phyloP scores from a whole-genome alignment of 768 basidiomycete genomes.

The Tulasnella sp. region DNA sequence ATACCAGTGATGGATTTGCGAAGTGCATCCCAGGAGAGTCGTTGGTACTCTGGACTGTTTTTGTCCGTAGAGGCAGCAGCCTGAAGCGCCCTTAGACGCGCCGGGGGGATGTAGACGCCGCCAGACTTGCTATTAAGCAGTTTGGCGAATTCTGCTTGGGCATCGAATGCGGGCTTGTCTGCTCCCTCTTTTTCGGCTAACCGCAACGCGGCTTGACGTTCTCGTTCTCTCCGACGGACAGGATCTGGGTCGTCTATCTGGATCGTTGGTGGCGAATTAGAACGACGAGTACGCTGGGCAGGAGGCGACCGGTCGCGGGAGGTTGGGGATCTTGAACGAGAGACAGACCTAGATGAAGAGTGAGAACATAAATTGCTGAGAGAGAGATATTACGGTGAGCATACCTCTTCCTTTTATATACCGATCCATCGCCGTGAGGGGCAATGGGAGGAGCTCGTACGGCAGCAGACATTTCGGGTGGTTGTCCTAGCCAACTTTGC shows the following conservation, averaged over 20 bases:
- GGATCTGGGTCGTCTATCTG: constrained; percentile 65
- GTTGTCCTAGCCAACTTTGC: constrained; percentile 11
- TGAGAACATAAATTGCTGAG: neutral
- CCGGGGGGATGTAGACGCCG: constrained; percentile 95
- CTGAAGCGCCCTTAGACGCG: constrained; percentile 80
- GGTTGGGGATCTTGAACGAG: constrained; percentile 8
- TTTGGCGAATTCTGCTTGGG: constrained; percentile 82
- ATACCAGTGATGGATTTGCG: constrained; percentile 98
- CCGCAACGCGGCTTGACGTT: constrained; percentile 62
- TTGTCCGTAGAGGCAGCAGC: constrained; percentile 73
- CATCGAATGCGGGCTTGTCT: constrained; percentile 40
- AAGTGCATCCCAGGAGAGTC: constrained; percentile 93
- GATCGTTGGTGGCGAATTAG: neutral
- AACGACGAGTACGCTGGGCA: constrained; percentile 11
- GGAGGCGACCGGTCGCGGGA: constrained; percentile 11
- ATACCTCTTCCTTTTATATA: constrained; percentile 14
- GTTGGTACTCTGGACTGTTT: constrained; percentile 76
- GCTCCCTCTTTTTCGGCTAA: constrained; percentile 49
- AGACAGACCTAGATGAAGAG: neutral
- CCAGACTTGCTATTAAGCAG: constrained; percentile 63
- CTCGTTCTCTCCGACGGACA: constrained; percentile 58
- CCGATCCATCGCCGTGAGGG: neutral
- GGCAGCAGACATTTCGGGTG: constrained; percentile 12
- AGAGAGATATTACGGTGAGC: neutral
- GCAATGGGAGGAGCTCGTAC: neutral